Evolutionary conservation across 352 stramenopile species (phyloP).

Genomic region (Paralagenidium karlingii): DNA sequence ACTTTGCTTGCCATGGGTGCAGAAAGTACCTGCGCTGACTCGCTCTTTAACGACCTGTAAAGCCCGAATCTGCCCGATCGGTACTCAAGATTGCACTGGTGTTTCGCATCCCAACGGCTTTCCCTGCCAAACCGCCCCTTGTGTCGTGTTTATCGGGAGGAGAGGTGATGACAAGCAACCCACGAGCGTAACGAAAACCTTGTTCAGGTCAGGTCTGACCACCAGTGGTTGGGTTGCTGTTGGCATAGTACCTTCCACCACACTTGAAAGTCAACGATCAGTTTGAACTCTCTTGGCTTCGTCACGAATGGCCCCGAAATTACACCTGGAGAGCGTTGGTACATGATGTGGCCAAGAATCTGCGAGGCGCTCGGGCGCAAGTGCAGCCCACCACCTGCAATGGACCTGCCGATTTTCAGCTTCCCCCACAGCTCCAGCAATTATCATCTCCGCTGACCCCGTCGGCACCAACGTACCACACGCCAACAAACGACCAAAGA

Average conservation of each 20-base stretch:
- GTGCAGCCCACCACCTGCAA: slow-evolving; percentile 1
- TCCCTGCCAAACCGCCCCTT: slow-evolving; percentile 2
- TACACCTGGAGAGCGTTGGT: slow-evolving; percentile 37
- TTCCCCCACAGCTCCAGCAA: background rate
- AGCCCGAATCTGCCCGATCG: slow-evolving; percentile 2
- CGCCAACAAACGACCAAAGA: slow-evolving; percentile 1
- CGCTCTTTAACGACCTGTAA: no score
- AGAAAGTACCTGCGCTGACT: no score
- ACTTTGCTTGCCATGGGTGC: no score
- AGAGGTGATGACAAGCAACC: slow-evolving; percentile 1
- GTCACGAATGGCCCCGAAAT: slow-evolving; percentile 25
- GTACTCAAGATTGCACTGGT: slow-evolving; percentile 4
- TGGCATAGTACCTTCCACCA: slow-evolving; percentile 22
- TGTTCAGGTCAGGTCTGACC: no score
- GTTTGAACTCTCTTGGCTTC: slow-evolving; percentile 35
- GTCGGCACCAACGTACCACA: slow-evolving; percentile 13
- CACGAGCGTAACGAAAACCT: no score
- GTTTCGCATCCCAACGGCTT: slow-evolving; percentile 7
- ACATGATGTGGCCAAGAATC: slow-evolving; percentile 34
- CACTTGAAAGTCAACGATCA: slow-evolving; percentile 18
- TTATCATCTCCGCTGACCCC: background rate
- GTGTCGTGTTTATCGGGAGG: slow-evolving; percentile 8
- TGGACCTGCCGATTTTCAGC: slow-evolving; percentile 2
- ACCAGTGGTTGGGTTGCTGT: no score
- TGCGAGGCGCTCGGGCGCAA: background rate